These are phyloP conservation scores for Olyra latifolia DNA, from an alignment of 176 grass and related monocot genomes.

Conservation along the genomic window DNA sequence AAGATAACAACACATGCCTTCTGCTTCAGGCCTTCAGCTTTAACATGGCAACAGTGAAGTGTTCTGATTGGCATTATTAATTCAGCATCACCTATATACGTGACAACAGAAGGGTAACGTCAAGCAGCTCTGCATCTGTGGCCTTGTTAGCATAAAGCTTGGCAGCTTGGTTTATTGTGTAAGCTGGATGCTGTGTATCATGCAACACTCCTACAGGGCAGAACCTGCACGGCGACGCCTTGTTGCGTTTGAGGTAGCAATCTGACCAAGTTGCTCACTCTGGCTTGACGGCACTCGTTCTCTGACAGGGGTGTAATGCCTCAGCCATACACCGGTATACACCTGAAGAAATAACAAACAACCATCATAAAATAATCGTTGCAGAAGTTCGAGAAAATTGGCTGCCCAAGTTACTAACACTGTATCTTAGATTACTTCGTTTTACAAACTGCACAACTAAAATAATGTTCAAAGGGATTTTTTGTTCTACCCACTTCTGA, in stretches of 20 bases:
- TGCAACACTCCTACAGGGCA: conserved; percentile 37
- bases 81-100: not conserved
- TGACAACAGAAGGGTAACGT: not conserved
- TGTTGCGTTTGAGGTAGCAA: conserved; percentile 82
- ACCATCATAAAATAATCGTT: not conserved
- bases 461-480: not conserved
- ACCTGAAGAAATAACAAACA: conserved; percentile 42
- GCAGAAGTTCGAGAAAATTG: not conserved
- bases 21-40: not conserved
- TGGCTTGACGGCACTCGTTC: conserved; percentile 57
- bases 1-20: not conserved
- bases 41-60: not conserved
- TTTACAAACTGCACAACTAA: not conserved
- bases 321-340: conserved; percentile 74
- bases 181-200: not conserved
- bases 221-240: conserved; percentile 78
- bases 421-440: not conserved
- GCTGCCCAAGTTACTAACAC: not conserved
- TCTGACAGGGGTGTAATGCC: conserved; percentile 64
- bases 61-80: conserved; percentile 27
- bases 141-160: not conserved
- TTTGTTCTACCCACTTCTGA: not conserved
- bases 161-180: conserved; percentile 23
- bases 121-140: not conserved
- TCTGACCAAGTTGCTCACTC: conserved; percentile 62